Evolutionary conservation across 176 grass and related monocot genomes (phyloP).

Genomic region (Areca catechu): DNA sequence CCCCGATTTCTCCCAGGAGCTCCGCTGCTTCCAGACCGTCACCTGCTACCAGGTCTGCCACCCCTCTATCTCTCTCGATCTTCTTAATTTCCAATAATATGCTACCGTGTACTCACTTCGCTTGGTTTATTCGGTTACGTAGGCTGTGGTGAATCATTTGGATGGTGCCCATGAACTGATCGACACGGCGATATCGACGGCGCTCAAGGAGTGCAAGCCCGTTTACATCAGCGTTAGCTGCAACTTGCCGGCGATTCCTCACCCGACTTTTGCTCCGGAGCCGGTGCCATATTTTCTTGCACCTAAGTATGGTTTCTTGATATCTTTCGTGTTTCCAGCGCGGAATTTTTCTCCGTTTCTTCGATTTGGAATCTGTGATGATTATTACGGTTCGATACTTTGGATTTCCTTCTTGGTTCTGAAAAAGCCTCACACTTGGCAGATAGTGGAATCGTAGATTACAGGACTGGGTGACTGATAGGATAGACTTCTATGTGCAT

Average conservation of each 20-base stretch:
- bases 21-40: slow-evolving; percentile 11
- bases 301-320: neutral
- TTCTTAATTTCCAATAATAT: too few species aligned
- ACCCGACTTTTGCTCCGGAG: slow-evolving; percentile 3
- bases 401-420: too few species aligned
- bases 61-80: neutral
- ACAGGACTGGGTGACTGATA: too few species aligned
- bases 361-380: neutral
- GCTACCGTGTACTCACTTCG: neutral
- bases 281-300: slow-evolving; percentile 4
- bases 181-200: slow-evolving; percentile 11
- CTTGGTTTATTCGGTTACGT: neutral
- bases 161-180: slow-evolving; percentile 11
- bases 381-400: too few species aligned
- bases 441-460: too few species aligned
- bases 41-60: slow-evolving; percentile 1
- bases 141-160: slow-evolving; percentile 13
- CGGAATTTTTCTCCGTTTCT: neutral
- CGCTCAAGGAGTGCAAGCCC: slow-evolving; percentile 2
- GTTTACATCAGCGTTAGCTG: slow-evolving; percentile 17
- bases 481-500: too few species aligned
- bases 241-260: slow-evolving; percentile 7
- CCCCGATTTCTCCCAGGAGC: slow-evolving; percentile 6
- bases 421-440: too few species aligned
- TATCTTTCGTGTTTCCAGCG: neutral